Base-by-base conservation (phyloP, 2,329 filamentous ascomycete genomes). In the Colletotrichum trifolii region DNA sequence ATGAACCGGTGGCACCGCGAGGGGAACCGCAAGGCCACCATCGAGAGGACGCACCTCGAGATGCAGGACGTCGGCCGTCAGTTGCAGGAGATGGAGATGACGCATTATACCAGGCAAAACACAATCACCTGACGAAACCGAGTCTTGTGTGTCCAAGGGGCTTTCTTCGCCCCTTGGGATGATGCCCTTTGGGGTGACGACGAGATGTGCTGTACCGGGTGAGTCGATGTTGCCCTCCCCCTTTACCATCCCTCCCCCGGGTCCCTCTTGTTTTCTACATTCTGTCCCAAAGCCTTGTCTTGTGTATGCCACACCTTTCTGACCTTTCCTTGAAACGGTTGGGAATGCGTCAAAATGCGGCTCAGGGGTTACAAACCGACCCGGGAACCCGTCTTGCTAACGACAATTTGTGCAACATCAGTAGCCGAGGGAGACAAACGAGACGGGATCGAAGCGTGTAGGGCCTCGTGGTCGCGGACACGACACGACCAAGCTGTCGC, bases 1-100 rank as follows among this genome's bases (percentile, higher is more conserved):
- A 86, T 96, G 73, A 81, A 84, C 69, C 90, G 94, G 66, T 97
- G 94, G 94, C 82, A 85, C 73, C 84, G 83, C 52, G 92, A 96
- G 78, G 90, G 91, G 66, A 91, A 91, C 77, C 88, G 91, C 57
- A 83, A 83, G 68, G 90, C 91, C 55, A 89, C 91, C 58, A 91
- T 96, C 75, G 87, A 89, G 75, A 86, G 87, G 69, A 87, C 94
- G 65, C 83, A 90, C 69, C 79, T 81, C 58, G 92, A 94, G 71
- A 92, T 95, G 76, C 75, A 79, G 49, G 85, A 89, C 61, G 85
- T 96, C 68, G 73, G 83, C 68, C 79, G 77, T 65, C 90, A 94
- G 76, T 84, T 89, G 70, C 64, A 77, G 47, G 78, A 78, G 54
- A 81, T 89, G 74, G 72, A 72, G 52, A 64, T 70, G 10, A 74